These are phyloP conservation scores for Colletotrichum liriopes DNA, from an alignment of 2,329 filamentous ascomycete genomes.

Conservation along the genomic window DNA sequence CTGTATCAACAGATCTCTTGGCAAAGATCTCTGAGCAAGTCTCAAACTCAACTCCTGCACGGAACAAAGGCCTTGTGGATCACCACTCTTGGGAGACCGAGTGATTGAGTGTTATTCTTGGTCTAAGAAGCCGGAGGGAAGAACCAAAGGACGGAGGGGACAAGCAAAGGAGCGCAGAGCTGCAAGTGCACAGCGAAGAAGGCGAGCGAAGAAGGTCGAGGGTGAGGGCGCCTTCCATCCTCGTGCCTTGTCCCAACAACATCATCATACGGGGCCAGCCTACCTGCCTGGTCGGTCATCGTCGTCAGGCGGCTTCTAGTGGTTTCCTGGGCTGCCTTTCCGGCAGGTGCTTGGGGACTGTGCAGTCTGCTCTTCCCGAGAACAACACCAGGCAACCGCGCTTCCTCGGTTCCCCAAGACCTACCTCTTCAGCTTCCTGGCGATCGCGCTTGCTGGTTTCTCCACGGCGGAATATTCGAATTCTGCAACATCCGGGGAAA, in stretches of 20 bases:
- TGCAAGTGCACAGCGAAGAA: conserved; percentile 12
- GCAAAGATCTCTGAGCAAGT: conserved; percentile 13
- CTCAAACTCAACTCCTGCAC: conserved; percentile 26
- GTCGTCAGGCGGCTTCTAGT: conserved; percentile 15
- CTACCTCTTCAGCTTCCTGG: neutral
- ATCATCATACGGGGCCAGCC: neutral
- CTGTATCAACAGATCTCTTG: conserved; percentile 35
- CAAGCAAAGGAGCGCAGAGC: conserved; percentile 18
- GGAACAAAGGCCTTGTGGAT: conserved; percentile 5
- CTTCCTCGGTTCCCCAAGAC: neutral
- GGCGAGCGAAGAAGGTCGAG: conserved; percentile 5
- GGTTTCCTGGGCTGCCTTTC: conserved; percentile 17
- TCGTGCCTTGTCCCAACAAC: neutral
- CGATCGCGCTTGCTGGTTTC: neutral
- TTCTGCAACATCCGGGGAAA: neutral
- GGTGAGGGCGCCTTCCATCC: conserved; percentile 30
- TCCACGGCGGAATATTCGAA: conserved; percentile 2
- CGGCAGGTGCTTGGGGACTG: conserved; percentile 1
- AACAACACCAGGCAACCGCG: conserved; percentile 4
- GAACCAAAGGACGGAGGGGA: neutral
- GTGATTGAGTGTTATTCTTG: conserved; percentile 2
- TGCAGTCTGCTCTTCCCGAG: neutral
- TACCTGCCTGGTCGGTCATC: neutral
- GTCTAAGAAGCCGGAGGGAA: neutral
- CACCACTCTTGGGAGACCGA: neutral